A percentile compares a stretch with the other conserved stretches of the same genome.
Evolutionary conservation across 2,329 filamentous ascomycete species (phyloP).

Genomic region (Kalmusia sp.): DNA sequence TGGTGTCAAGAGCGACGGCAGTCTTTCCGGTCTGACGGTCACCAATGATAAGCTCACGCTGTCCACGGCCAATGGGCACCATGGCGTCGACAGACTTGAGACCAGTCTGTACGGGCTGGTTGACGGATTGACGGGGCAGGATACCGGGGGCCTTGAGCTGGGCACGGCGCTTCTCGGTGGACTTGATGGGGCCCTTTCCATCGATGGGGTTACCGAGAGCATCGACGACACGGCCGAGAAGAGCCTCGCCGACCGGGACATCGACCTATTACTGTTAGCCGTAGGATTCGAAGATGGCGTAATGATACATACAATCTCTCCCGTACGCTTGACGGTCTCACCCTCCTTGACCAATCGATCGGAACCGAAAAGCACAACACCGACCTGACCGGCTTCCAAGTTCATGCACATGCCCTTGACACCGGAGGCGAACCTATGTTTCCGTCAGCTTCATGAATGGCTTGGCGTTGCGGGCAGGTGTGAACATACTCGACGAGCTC

Average conservation of each 20-base stretch:
- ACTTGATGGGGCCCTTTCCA: constrained; percentile 96
- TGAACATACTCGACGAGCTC: constrained; percentile 96
- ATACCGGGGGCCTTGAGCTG: constrained; percentile 99
- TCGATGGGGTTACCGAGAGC: constrained; percentile 99
- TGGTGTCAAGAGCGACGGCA: constrained; percentile 95
- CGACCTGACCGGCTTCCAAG: constrained; percentile 99
- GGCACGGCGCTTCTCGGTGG: constrained; percentile 90
- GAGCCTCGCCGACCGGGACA: constrained; percentile 88
- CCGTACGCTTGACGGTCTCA: constrained; percentile 99
- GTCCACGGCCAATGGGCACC: constrained; percentile 99
- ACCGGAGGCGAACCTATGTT: constrained; percentile 89
- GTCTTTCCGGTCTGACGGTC: constrained; percentile 99
- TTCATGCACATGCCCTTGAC: constrained; percentile 99
- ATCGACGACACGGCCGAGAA: constrained; percentile 98
- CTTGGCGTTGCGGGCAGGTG: constrained; percentile 14
- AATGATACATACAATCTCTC: constrained; percentile 83
- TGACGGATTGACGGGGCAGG: constrained; percentile 94
- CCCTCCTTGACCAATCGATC: constrained; percentile 99
- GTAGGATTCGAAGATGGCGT: neutral
- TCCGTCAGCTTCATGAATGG: constrained; percentile 36
- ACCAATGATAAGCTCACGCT: constrained; percentile 99
- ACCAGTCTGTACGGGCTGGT: constrained; percentile 98
- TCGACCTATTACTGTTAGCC: constrained; percentile 73
- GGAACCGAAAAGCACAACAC: constrained; percentile 99
- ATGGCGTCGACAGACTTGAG: constrained; percentile 99